Base-by-base conservation (phyloP, 2,329 filamentous ascomycete genomes). In the Cryphonectria japonica region DNA sequence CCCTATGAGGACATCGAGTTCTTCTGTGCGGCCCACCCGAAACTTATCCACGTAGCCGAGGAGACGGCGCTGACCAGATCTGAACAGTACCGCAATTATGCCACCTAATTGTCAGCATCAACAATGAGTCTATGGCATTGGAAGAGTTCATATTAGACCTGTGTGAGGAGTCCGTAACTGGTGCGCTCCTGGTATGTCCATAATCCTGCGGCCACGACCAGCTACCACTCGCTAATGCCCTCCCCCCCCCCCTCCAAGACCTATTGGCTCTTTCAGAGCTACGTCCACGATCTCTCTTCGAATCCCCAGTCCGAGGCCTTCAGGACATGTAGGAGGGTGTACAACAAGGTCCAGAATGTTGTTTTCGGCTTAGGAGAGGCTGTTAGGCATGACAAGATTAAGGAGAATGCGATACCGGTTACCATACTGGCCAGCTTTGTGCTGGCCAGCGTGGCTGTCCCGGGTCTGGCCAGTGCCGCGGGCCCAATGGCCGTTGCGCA, bases 1-100 rank as follows among this genome's bases (percentile, higher is more conserved):
- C 92, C 92, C 75, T 96, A 95, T 83, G 92, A 94, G 85, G 93
- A 96, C 82, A 95, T 96, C 80, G 93, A 96, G 83, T 96, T 96
- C 89, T 96, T 95, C 85, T 87, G 67, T 69, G 37, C 32, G 67
- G 39, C 11, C 19, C 32, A 43, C 39, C 41, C 32, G 57, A n/a
- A 63, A 11, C 52, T 16, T 26, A 22, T 13, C 43, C n/a, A n/a
- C 43, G 34, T 39, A 41, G 19, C 16, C 43, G 43, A 14, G 43
- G 32, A 39, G 34, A 63, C 29, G 8, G 32, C 22, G 46, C 46
- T 63, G 67, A 63, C 67, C 19, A 41, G 32, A 61, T 16, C 32
- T 59, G 60, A 63, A 60, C 60, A 69, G 67, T 96, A 66, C 93
- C 93, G 73, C 92, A 94, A 85, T 85, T 96, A 85, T 96, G 93